Conservation (phyloP, 306 rosid species). For the Quercus rubra region DNA sequence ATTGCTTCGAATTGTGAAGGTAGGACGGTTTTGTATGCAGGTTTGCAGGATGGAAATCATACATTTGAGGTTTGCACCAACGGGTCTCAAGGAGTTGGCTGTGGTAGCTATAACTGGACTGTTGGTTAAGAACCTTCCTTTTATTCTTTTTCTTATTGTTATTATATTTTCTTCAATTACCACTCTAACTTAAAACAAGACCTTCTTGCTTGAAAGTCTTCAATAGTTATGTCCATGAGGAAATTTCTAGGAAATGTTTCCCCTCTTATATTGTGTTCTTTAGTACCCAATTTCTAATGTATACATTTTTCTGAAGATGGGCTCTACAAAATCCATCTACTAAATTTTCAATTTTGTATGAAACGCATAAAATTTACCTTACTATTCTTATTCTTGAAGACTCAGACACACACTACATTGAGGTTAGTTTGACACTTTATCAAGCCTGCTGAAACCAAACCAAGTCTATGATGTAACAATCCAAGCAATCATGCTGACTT, state of each 20-base stretch:
- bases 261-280: not conserved
- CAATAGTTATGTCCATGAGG: not conserved
- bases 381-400: not conserved
- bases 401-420: not conserved
- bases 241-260: not conserved
- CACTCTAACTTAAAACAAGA: not conserved
- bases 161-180: not conserved
- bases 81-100: slow-evolving; percentile 44
- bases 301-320: not conserved
- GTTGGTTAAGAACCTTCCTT: slow-evolving; percentile 56
- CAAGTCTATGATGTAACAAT: not conserved
- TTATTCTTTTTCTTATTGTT: not conserved
- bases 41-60: slow-evolving; percentile 76
- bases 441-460: not conserved
- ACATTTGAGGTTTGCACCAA: slow-evolving; percentile 66
- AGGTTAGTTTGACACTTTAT: not conserved
- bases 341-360: not conserved
- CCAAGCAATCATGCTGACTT: not conserved
- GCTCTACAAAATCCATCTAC: not conserved
- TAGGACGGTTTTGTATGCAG: slow-evolving; percentile 38
- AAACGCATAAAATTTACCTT: not conserved
- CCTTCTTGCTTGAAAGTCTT: not conserved
- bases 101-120: slow-evolving; percentile 72
- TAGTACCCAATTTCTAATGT: not conserved
- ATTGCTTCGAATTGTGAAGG: slow-evolving; percentile 44